A percentile compares a stretch with the other conserved stretches of the same genome.
phyloP scores from a whole-genome alignment of 768 basidiomycete genomes.

The Pleurotus salmoneostramineus region DNA sequence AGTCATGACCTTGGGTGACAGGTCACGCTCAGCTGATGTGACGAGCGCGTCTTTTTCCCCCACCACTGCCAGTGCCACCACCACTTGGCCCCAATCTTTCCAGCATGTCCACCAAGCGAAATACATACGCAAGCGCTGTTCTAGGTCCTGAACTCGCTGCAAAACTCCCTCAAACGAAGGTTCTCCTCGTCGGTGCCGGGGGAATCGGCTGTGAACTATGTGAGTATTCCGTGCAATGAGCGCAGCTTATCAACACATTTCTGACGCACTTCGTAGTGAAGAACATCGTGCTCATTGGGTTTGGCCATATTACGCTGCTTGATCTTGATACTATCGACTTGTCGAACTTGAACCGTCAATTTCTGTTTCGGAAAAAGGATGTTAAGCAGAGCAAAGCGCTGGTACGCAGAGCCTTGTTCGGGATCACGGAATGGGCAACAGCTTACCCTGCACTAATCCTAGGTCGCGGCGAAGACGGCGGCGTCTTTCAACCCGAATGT shows the following conservation, averaged over 20 bases:
- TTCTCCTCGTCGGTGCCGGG: conserved; percentile 91
- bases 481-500: conserved; percentile 86
- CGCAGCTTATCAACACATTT: background rate
- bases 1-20: no score
- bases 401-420: no score
- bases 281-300: conserved; percentile 90
- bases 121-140: conserved; percentile 68
- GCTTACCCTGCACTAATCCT: no score
- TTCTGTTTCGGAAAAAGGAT: conserved; percentile 95
- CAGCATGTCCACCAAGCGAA: conserved; percentile 25
- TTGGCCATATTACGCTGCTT: conserved; percentile 87
- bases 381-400: conserved; percentile 95
- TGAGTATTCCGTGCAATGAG: conserved; percentile 31
- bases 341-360: conserved; percentile 95
- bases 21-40: no score
- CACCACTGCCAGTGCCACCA: no score
- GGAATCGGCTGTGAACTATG: conserved; percentile 97
- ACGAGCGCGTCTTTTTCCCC: no score
- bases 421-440: no score
- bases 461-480: conserved; percentile 85
- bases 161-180: conserved; percentile 57
- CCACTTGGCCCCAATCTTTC: background rate
- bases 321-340: conserved; percentile 99
- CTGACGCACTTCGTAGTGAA: conserved; percentile 60
- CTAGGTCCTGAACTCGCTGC: conserved; percentile 70